These are phyloP conservation scores for Eucalyptus viminalis DNA, from an alignment of 345 rosid genomes.

Conservation along the genomic window DNA sequence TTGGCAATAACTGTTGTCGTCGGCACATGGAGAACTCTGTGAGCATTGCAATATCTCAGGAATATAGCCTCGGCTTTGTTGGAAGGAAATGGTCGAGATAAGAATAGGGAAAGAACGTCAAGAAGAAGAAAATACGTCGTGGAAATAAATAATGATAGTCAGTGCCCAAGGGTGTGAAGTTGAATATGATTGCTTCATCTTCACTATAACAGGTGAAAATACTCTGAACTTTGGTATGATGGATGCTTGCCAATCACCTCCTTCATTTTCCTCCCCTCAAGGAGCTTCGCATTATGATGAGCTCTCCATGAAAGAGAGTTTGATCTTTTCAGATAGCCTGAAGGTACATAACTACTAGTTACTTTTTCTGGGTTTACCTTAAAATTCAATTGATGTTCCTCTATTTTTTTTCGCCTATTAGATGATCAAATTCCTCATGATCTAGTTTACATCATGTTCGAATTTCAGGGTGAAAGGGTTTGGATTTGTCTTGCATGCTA, in stretches of 20 bases:
- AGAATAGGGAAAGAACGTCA: neutral
- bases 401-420: neutral
- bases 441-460: neutral
- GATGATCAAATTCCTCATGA: neutral
- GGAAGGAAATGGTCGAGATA: neutral
- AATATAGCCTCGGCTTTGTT: neutral
- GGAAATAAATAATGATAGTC: neutral
- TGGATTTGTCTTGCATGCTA: neutral
- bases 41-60: neutral
- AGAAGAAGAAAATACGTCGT: neutral
- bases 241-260: neutral
- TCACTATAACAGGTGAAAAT: neutral
- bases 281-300: slow-evolving; percentile 51
- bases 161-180: neutral
- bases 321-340: slow-evolving; percentile 58
- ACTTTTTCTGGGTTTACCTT: neutral
- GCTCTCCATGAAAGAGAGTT: slow-evolving; percentile 52
- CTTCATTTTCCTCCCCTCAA: slow-evolving; percentile 15
- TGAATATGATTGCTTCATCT: neutral
- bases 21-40: neutral
- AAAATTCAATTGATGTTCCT: neutral
- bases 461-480: neutral
- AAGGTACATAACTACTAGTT: slow-evolving; percentile 17
- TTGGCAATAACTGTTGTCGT: neutral
- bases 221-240: neutral